phyloP scores from a whole-genome alignment of 257 asterid genomes.

The Gentiana dahurica region DNA sequence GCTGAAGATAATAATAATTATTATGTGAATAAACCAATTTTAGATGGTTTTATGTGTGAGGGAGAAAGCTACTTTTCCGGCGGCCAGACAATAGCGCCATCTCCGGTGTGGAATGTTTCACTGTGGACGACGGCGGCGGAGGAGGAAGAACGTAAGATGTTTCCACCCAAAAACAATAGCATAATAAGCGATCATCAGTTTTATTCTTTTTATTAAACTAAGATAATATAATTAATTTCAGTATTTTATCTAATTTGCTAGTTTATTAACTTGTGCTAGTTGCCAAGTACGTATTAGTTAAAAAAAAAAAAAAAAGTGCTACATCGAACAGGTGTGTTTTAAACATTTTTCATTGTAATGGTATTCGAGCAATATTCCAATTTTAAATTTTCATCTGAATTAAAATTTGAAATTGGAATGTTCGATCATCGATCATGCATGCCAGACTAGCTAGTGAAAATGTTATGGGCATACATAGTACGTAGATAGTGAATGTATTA shows the following conservation, averaged over 20 bases:
- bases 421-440: too few species aligned
- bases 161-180: constrained; percentile 11
- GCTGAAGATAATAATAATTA: constrained; percentile 26
- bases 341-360: too few species aligned
- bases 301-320: too few species aligned
- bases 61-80: constrained; percentile 12
- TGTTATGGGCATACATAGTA: too few species aligned
- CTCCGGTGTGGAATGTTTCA: constrained; percentile 51
- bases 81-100: constrained; percentile 20
- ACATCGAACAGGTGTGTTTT: too few species aligned
- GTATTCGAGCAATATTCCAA: too few species aligned
- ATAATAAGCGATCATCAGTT: constrained; percentile 13
- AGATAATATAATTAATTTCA: neutral
- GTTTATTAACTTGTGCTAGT: too few species aligned
- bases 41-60: neutral
- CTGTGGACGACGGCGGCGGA: constrained; percentile 46
- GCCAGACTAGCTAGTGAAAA: too few species aligned
- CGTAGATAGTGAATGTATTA: too few species aligned
- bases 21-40: constrained; percentile 12
- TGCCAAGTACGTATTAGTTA: too few species aligned
- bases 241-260: neutral
- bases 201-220: constrained; percentile 19
- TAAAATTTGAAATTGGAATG: too few species aligned
- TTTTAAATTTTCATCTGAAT: too few species aligned
- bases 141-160: constrained; percentile 34